A percentile compares a stretch with the other conserved stretches of the same genome.
These are phyloP conservation scores for Mycena citricolor DNA, from an alignment of 1,284 basidiomycete genomes.

Conservation along the genomic window DNA sequence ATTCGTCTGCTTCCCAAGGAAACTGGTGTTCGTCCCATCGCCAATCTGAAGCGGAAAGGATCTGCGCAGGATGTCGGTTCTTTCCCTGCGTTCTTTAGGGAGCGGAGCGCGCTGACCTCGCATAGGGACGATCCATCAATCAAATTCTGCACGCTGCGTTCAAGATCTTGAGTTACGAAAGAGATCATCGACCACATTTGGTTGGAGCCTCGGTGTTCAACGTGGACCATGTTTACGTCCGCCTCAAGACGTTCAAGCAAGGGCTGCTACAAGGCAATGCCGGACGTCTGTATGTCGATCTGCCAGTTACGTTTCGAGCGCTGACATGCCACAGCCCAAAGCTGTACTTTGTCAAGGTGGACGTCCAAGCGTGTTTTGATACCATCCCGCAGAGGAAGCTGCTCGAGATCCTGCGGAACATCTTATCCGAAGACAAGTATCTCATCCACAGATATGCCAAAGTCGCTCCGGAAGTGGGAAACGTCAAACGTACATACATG, in stretches of 20 bases:
- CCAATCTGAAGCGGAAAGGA: conserved; percentile 80
- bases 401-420: conserved; percentile 69
- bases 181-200: conserved; percentile 64
- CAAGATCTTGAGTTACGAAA: conserved; percentile 83
- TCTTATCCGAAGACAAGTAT: conserved; percentile 75
- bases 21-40: conserved; percentile 91
- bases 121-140: conserved; percentile 68
- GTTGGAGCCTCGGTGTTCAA: conserved; percentile 83
- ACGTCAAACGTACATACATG: conserved; percentile 54
- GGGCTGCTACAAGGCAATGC: conserved; percentile 43
- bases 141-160: conserved; percentile 83
- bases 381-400: conserved; percentile 91
- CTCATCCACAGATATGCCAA: conserved; percentile 67
- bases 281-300: conserved; percentile 52
- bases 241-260: conserved; percentile 70
- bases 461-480: conserved; percentile 50
- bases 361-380: conserved; percentile 95
- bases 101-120: not conserved
- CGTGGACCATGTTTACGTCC: conserved; percentile 79
- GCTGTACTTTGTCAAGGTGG: conserved; percentile 94
- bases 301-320: not conserved
- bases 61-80: conserved; percentile 33
- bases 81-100: not conserved
- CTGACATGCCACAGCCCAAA: conserved; percentile 56
- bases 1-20: conserved; percentile 93